phyloP scores from a whole-genome alignment of 2,329 filamentous ascomycete species.

The Lecanicillium sp. region DNA sequence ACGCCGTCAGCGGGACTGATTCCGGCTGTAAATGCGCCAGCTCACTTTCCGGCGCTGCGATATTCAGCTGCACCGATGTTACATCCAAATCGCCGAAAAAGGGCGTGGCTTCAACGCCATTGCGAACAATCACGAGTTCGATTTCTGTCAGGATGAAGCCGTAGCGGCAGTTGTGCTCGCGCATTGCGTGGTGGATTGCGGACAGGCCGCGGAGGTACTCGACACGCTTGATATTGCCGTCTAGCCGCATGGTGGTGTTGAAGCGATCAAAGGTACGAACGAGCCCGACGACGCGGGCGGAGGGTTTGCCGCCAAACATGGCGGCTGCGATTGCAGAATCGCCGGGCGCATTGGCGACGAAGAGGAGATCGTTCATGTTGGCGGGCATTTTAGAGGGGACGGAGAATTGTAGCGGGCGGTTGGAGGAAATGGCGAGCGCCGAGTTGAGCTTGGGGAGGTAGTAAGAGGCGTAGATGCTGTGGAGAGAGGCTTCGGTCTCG shows the following conservation, averaged over 20 bases:
- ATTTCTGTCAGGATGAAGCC: slow-evolving; percentile 97
- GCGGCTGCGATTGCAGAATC: slow-evolving; percentile 47
- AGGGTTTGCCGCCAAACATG: slow-evolving; percentile 39
- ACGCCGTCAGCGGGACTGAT: slow-evolving; percentile 52
- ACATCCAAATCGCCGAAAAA: slow-evolving; percentile 88
- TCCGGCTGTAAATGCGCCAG: slow-evolving; percentile 23
- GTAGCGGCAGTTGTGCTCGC: slow-evolving; percentile 86
- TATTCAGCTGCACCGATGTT: slow-evolving; percentile 48
- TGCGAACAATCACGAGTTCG: slow-evolving; percentile 83
- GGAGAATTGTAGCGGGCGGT: slow-evolving; percentile 49
- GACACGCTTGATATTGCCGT: slow-evolving; percentile 75
- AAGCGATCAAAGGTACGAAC: slow-evolving; percentile 88
- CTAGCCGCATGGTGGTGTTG: slow-evolving; percentile 89
- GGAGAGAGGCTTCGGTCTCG: slow-evolving; percentile 69
- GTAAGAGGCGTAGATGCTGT: slow-evolving; percentile 66
- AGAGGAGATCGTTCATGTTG: slow-evolving; percentile 46
- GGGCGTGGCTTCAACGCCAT: slow-evolving; percentile 61
- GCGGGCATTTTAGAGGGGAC: slow-evolving; percentile 27
- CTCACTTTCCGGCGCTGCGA: slow-evolving; percentile 21
- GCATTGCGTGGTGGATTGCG: slow-evolving; percentile 84
- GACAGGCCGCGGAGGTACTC: slow-evolving; percentile 82
- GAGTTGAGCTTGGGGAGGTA: slow-evolving; percentile 84
- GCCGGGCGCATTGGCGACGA: slow-evolving; percentile 54
- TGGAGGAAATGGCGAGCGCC: slow-evolving; percentile 68
- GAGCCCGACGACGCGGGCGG: slow-evolving; percentile 65